Evolutionary conservation across 371 early-diverging fungal genomes (phyloP), one percentile per base, ranked within the genome.

Genomic region (Mucor saturninus): DNA sequence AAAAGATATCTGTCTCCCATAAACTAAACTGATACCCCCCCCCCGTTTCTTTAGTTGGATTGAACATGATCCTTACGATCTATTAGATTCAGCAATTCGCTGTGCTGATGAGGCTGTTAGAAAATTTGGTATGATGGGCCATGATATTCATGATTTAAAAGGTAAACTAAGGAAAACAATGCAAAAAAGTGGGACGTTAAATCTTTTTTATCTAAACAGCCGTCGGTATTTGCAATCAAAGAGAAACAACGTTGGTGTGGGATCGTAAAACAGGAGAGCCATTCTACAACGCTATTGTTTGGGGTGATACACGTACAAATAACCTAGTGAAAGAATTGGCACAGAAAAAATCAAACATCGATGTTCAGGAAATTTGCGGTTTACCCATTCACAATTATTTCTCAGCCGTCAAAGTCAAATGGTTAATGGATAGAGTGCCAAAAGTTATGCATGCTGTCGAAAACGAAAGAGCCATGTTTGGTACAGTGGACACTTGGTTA

Each of bases 401-500:
- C 69, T 89, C 91, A 45, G 98, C 92, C 1, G 86, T 95, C 57
- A 98, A 98, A 78, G 70, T 97, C 59, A 84, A 87, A 49, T 98
- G 98, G 98, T 73, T 97, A 82, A 75, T 97, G 46, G 94, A 97
- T 59, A 88, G 95, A 69, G 85, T 88, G 4, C 68, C 76, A 0
- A 83, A 69, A 37, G 94, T 94, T 39, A 74, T 83, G 65, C 72
- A 67, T 11, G 79, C 79, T 28, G 55, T 67, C 2, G 68, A 74
- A 4, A 61, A 72, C 30, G 62, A 59, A 9, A 62, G 74, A 26
- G 60, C 72, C 60, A 79, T 86, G 77, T 91, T 96, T 69, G 96
- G 98, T 52, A 98, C 95, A 0, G 86, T 98, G 39, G 98, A 98
- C 72, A 87, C 95, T 9, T 98, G 98, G 97, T 76, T 96, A 38